Base-by-base conservation (phyloP, 192 early-diverging fungal species). In the Backusella tuberculispora region DNA sequence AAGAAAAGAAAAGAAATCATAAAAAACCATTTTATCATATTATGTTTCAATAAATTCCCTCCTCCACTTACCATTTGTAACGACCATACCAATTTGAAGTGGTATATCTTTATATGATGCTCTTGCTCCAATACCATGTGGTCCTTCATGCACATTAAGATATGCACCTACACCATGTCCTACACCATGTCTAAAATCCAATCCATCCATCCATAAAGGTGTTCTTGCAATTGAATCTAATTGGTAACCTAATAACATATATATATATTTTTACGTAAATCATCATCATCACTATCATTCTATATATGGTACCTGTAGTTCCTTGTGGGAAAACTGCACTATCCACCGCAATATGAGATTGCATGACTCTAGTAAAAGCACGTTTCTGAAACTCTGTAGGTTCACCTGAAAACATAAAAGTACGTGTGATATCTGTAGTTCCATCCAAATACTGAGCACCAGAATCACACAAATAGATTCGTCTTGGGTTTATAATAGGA, bases 111-210 rank as follows among this genome's bases (percentile, higher is more conserved):
- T 89, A 80, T 88, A 89, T n/a, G 78, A 81, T 43, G 88, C 85
- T 46, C 96, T 86, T 53, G 90, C 87, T 14, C 93, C 92, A 63
- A 97, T 94, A 68, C 95, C 95, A 73, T 97, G 95, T 17, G 97
- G 97, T 0, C 96, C 95, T 77, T 96, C 94, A 71, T 98, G 95
- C 8, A 96, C 95, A 78, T 97, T 96, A 72, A 99, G 87, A 85
- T 90, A 99, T 29, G 92, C 85, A 9, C 97, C 97, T 29, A 99
- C 96, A 74, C 97, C 97, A 82, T 99, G 97, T 4, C 97, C 97
- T 12, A 96, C 98, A 50, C 97, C 95, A 79, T 99, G 97, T 38
- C 95, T 89, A 91, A 86, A 99, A 78, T 99, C 94, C 69, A 99
- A 86, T 17, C 97, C 97, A n/a, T 91, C 92, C 50, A 85, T 78